Evolutionary conservation across 176 grass and related monocot species (phyloP), one percentile per base, ranked within the genome.

Genomic region (Triticum aestivum): DNA sequence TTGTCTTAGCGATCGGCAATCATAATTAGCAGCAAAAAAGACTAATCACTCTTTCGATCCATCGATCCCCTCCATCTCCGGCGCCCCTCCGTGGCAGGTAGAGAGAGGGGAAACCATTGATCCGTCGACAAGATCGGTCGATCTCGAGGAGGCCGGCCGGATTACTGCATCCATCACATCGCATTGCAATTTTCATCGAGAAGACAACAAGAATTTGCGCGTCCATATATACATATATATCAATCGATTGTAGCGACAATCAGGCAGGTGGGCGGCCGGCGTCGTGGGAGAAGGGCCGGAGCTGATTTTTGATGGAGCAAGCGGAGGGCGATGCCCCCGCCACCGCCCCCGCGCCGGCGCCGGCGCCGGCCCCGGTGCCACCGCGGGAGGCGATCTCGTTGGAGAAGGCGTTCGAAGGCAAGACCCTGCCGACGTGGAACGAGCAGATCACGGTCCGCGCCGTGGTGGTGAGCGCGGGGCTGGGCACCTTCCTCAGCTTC

Each of bases 401-500:
- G 47, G 94, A 95, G 82, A 90, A 87, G 61, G 86, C 88, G 26
- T 95, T 95, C 73, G 91, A 95, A 67, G 76, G 78, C 6, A 80
- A 93, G 87, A 24, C 34, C 3, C 79, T 95, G 9, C 94, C 91
- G 20, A 33, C 87, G 9, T 95, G 94, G 94, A 84, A 85, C 30
- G 86, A 93, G 73, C 94, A 95, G 94, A 89, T 95, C 84, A 95
- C 89, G 11, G 27, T 85, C 29, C 82, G 94, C 0, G 86, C 94
- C 2, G 4, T 95, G 81, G 91, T 87, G 54, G 94, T 95, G 11
- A 95, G 94, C 89, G 8, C 86, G 3, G 56, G 10, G 15, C 82
- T 95, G 63, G 91, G 91, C 5, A 20, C 91, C 9, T 93, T 95
- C 89, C 85, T 95, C 0, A 95, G 94, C 91, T 90, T 95, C 91